Base-by-base conservation (phyloP, 371 early-diverging fungal species). In the Aphelidium insulamus region DNA sequence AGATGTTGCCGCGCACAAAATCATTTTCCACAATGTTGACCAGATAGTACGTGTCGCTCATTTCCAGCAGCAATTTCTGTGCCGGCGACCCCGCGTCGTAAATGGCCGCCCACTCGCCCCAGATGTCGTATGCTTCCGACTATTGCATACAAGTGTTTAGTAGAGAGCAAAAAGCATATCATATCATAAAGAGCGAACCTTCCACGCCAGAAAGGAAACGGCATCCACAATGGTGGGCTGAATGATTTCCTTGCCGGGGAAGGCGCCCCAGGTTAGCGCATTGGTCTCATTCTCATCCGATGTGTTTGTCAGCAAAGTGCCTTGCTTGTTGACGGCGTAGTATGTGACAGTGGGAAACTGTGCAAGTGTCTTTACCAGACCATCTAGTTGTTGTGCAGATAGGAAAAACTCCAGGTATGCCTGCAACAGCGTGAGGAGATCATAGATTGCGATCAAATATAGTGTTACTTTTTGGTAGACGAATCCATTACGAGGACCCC, bases 251-350 rank as follows among this genome's bases (percentile, higher is more conserved):
- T 86, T 86, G 36, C 88, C 88, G 5, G 91, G 88, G 70, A 94
- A 94, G 4, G 90, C 88, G 38, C 95, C 95, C 95, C 95, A 94
- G 5, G 95, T 91, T 11, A 94, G 87, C 9, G 95, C 92, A 41
- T 85, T 91, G 9, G 88, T 83, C 14, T 70, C 69, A 46, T n/a
- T n/a, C n/a, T 81, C 85, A 32, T 53, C 61, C 23, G 62, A 55
- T 29, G 72, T 73, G 57, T 90, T 91, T 26, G 86, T 84, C 28
- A 54, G 51, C 37, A 91, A 59, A 42, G 85, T 77, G 30, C 90
- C 91, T 35, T 59, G 53, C 46, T 65, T 66, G 55, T 81, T 87
- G 32, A 91, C 83, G 3, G 87, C 88, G 53, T 80, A 79, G 49
- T 74, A 94, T 12, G 92, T 86, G 22, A 86, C 57, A 29, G 61